Base-by-base conservation (phyloP, 2,329 filamentous ascomycete genomes). In the Rhynchosporium agropyri region DNA sequence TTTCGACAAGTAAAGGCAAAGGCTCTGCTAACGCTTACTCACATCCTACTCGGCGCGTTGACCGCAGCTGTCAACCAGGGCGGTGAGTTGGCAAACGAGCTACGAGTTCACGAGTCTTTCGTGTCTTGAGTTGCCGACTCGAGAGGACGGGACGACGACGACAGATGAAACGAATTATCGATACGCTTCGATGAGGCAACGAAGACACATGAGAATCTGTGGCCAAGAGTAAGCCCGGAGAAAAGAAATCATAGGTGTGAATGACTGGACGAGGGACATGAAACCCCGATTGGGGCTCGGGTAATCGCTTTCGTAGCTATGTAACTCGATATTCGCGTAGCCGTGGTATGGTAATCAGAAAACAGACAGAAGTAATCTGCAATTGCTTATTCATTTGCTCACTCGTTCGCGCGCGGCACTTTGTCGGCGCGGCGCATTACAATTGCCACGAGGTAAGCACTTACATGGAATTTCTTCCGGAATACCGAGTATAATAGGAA, bases 151-250 rank as follows among this genome's bases (percentile, higher is more conserved):
- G 10, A 12, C 15, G 36, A 33, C n/a, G 40, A 54, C 33, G 36
- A 40, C 38, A 28, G 36, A 54, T 54, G 51, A 54, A 54, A 54
- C 51, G 51, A 54, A 54, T 33, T 33, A 54, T 54, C 51, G 33
- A 15, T 54, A 42, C 8, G 33, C 51, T 42, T 40, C 20, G 33
- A 26, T 20, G 51, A 42, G 33, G 36, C 20, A 6, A 15, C 33
- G 20, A 40, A 9, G 33, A 29, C 36, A 20, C 26, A n/a, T 7
- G 3, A 38, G 50, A 53, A 26, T 38, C 20, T 5, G 20, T 7
- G 33, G 50, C 6, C 38, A 33, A 53, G 50, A 26, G 38, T 53
- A 40, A 53, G 50, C 49, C 36, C 49, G 31, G 49, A 36, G 12
- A n/a, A 20, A 13, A 12, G 50, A 4, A 12, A 40, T 38, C 12